Percentiles rank a stretch among this genome's conserved stretches.
Conservation (phyloP, 257 asterid genomes). For the Mitragyna speciosa region DNA sequence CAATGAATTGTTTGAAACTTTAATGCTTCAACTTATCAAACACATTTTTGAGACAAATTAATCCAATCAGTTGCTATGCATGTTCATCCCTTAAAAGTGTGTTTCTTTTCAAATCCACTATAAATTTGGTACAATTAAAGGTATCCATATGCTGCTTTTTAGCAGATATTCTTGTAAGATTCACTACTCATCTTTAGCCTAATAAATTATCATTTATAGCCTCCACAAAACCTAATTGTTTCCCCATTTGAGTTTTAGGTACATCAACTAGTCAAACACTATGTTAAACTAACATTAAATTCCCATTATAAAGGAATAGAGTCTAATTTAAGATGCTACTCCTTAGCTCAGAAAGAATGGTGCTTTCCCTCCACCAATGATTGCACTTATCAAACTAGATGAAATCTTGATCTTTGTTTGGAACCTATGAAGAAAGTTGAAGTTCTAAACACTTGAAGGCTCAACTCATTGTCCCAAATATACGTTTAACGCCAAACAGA, state of each 20-base stretch:
- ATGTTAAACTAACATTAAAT: conserved; percentile 17
- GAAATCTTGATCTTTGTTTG: neutral
- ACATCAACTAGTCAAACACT: neutral
- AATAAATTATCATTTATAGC: neutral
- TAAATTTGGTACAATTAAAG: conserved; percentile 9
- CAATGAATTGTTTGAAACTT: neutral
- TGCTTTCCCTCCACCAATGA: neutral
- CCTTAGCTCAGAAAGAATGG: neutral
- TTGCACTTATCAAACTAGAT: conserved; percentile 5
- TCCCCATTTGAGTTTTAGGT: neutral
- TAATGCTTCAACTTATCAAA: neutral
- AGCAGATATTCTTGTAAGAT: conserved; percentile 15
- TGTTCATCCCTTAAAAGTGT: conserved; percentile 3
- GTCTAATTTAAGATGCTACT: neutral
- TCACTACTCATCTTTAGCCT: conserved; percentile 8
- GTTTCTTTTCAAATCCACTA: conserved; percentile 14
- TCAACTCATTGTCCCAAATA: neutral
- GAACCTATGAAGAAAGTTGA: neutral
- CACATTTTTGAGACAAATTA: neutral
- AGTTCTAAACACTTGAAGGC: too few relatives aligned
- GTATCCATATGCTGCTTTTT: neutral
- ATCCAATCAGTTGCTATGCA: conserved; percentile 10
- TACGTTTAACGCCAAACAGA: neutral
- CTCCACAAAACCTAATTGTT: neutral
- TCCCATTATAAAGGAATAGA: conserved; percentile 16